A percentile compares a stretch with the other conserved stretches of the same genome.
These are phyloP conservation scores for Artemisia tridentata DNA, from an alignment of 129 eudicot genomes.

Conservation along the genomic window DNA sequence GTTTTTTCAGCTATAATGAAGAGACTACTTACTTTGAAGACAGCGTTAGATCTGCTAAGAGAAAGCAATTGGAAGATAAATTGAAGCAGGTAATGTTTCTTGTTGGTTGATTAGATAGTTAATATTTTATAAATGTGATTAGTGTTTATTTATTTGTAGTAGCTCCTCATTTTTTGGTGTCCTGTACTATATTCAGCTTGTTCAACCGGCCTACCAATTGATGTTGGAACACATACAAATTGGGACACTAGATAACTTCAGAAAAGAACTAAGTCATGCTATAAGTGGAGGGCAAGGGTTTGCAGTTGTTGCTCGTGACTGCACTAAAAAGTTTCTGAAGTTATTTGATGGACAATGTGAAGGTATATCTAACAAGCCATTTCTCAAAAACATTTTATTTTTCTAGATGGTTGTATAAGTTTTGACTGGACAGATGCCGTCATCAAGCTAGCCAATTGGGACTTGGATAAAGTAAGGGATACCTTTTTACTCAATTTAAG, in stretches of 20 bases:
- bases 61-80: constrained; percentile 14
- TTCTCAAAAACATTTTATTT: too few species aligned
- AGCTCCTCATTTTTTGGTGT: neutral
- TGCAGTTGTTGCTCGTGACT: constrained; percentile 59
- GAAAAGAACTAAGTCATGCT: constrained; percentile 56
- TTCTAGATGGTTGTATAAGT: neutral
- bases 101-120: neutral
- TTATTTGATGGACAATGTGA: constrained; percentile 62
- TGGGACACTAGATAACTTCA: constrained; percentile 58
- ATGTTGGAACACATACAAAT: constrained; percentile 72
- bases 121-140: neutral
- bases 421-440: constrained; percentile 49
- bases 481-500: constrained; percentile 66
- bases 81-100: constrained; percentile 2
- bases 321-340: constrained; percentile 39
- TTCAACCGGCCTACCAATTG: constrained; percentile 65
- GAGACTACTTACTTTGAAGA: constrained; percentile 8
- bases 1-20: constrained; percentile 4
- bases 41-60: neutral
- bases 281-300: constrained; percentile 70
- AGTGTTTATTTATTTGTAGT: neutral
- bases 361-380: constrained; percentile 42
- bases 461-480: constrained; percentile 58
- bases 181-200: constrained; percentile 44
- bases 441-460: constrained; percentile 78